These are phyloP conservation scores for Ocimum tenuiflorum DNA, from an alignment of 257 asterid genomes.

Conservation along the genomic window DNA sequence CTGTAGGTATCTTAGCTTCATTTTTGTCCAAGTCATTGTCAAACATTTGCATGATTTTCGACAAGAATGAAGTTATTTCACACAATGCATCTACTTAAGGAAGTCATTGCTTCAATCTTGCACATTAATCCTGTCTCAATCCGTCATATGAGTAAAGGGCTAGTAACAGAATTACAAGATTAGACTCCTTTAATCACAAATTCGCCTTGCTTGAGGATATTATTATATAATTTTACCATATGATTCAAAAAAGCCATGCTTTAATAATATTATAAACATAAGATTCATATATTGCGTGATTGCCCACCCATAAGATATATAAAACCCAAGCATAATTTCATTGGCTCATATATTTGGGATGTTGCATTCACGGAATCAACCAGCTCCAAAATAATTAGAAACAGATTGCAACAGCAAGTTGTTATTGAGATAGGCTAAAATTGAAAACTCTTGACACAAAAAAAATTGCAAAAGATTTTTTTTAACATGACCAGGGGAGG, in stretches of 20 bases:
- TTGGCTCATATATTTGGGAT: not conserved
- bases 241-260: not conserved
- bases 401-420: no score
- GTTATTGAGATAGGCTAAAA: no score
- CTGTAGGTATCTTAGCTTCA: not conserved
- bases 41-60: slow-evolving; percentile 10
- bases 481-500: not conserved
- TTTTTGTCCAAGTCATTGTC: no score
- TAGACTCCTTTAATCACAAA: not conserved
- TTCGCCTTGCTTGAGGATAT: not conserved
- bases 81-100: not conserved
- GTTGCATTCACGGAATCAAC: no score
- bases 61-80: not conserved
- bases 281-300: not conserved
- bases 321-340: not conserved
- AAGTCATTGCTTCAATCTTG: slow-evolving; percentile 1
- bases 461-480: not conserved
- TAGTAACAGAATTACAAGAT: not conserved
- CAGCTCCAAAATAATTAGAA: not conserved
- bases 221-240: not conserved
- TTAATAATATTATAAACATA: not conserved
- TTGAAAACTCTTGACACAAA: not conserved
- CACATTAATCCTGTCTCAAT: not conserved
- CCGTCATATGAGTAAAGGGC: not conserved
- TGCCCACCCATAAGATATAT: not conserved